Evolutionary conservation across 352 stramenopile genomes (phyloP).

Genomic region (Elongisporangium anandrum): DNA sequence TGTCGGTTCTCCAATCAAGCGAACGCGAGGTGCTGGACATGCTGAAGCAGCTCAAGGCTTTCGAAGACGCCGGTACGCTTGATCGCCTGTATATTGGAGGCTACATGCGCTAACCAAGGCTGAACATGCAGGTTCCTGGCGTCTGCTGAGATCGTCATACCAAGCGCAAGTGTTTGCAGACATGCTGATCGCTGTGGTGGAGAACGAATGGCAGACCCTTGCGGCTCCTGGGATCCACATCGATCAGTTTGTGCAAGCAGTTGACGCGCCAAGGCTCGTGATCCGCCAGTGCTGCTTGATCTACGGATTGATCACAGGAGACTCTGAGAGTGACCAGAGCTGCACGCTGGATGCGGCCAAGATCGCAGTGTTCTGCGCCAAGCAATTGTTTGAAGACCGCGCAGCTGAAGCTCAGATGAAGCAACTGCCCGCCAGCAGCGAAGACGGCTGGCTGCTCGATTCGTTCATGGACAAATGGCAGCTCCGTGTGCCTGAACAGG

Average conservation of each 20-base stretch:
- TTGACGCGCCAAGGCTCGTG: slow-evolving; percentile 10
- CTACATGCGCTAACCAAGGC: not conserved
- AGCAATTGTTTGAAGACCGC: slow-evolving; percentile 69
- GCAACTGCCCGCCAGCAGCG: slow-evolving; percentile 9
- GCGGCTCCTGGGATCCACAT: slow-evolving; percentile 33
- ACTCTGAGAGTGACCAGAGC: slow-evolving; percentile 13
- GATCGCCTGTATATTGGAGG: not conserved
- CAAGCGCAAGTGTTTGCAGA: slow-evolving; percentile 59
- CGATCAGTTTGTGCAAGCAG: slow-evolving; percentile 22
- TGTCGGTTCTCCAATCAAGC: slow-evolving; percentile 57
- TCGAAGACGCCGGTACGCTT: slow-evolving; percentile 51
- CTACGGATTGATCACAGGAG: slow-evolving; percentile 32
- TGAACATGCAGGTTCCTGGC: slow-evolving; percentile 32
- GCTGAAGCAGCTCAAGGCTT: slow-evolving; percentile 56
- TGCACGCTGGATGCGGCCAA: slow-evolving; percentile 57
- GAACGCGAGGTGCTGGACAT: slow-evolving; percentile 57
- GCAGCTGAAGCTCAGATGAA: slow-evolving; percentile 30
- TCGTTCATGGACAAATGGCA: slow-evolving; percentile 84
- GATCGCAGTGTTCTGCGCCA: slow-evolving; percentile 67
- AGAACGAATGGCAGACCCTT: slow-evolving; percentile 67
- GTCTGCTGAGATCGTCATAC: slow-evolving; percentile 52
- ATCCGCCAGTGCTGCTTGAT: slow-evolving; percentile 71
- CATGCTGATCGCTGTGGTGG: slow-evolving; percentile 65
- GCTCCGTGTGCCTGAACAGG: slow-evolving; percentile 59
- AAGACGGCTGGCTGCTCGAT: slow-evolving; percentile 46